phyloP scores from a whole-genome alignment of 2,329 filamentous ascomycete genomes.

The Aureobasidium sp. region DNA sequence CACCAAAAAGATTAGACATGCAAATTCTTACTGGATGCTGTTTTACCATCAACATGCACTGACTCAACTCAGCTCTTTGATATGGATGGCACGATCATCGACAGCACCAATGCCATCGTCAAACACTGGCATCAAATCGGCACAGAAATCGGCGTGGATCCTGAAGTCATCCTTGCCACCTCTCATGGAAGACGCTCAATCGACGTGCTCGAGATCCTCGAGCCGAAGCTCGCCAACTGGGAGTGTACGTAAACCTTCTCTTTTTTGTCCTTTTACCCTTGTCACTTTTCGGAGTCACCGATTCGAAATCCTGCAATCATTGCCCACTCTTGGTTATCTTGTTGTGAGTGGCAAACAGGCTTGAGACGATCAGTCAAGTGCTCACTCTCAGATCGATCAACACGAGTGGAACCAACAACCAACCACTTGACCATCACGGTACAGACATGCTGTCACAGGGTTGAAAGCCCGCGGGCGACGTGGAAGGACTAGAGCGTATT shows the following conservation, averaged over 20 bases:
- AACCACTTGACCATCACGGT: not conserved
- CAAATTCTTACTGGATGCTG: not conserved
- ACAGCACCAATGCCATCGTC: conserved; percentile 68
- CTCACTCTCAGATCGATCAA: conserved; percentile 9
- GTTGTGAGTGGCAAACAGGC: not conserved
- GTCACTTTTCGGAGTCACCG: not conserved
- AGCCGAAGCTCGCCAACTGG: conserved; percentile 82
- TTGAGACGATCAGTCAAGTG: conserved; percentile 2
- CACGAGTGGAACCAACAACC: not conserved
- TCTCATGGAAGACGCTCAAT: conserved; percentile 89
- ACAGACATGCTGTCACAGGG: conserved; percentile 3
- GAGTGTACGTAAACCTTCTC: conserved; percentile 60
- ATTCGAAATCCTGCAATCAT: not conserved
- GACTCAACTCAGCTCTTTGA: conserved; percentile 51
- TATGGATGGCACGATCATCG: conserved; percentile 79
- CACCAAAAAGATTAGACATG: not conserved
- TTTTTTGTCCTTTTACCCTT: not conserved
- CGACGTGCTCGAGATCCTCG: conserved; percentile 71
- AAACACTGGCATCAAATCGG: conserved; percentile 76
- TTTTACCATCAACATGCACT: not conserved
- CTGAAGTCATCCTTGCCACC: conserved; percentile 77
- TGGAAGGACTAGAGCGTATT: not conserved
- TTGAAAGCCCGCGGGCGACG: not conserved
- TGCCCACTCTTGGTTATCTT: not conserved
- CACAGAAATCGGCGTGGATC: conserved; percentile 74